Evolutionary conservation across 371 early-diverging fungal species (phyloP).

Genomic region (Lichtheimia hyalospora): DNA sequence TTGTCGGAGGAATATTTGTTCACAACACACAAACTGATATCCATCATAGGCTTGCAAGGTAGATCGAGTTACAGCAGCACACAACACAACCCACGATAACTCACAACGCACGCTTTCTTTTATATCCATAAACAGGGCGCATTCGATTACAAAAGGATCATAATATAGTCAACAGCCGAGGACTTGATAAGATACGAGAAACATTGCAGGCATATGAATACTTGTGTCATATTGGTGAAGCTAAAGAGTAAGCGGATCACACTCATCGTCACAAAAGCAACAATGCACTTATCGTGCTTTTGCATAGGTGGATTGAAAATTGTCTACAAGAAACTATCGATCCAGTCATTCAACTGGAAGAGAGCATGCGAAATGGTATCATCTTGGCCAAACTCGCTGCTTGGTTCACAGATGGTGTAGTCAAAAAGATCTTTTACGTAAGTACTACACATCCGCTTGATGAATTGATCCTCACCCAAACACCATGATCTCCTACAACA

Average conservation of each 20-base stretch:
- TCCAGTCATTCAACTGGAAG: conserved; percentile 79
- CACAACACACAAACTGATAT: neutral
- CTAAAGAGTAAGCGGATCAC: conserved; percentile 83
- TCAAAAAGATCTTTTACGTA: conserved; percentile 86
- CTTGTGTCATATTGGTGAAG: conserved; percentile 98
- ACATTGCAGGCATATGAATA: conserved; percentile 98
- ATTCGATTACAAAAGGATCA: conserved; percentile 63
- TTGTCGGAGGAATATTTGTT: neutral
- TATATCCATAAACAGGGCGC: conserved; percentile 40
- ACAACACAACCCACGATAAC: no score
- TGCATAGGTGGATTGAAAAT: conserved; percentile 90
- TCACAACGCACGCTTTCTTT: neutral
- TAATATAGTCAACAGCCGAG: conserved; percentile 54
- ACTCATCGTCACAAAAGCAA: neutral
- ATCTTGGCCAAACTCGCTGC: conserved; percentile 91
- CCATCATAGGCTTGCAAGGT: conserved; percentile 24
- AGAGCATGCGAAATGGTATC: conserved; percentile 93
- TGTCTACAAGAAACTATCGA: conserved; percentile 85
- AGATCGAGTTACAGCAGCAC: neutral
- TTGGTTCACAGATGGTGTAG: conserved; percentile 82
- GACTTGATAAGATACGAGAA: conserved; percentile 96
- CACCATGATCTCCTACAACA: neutral
- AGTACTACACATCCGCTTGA: neutral
- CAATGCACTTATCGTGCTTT: no score
- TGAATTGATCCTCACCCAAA: no score